These are phyloP conservation scores for Leptographium wingfieldii DNA, from an alignment of 2,329 filamentous ascomycete genomes.

Conservation along the genomic window DNA sequence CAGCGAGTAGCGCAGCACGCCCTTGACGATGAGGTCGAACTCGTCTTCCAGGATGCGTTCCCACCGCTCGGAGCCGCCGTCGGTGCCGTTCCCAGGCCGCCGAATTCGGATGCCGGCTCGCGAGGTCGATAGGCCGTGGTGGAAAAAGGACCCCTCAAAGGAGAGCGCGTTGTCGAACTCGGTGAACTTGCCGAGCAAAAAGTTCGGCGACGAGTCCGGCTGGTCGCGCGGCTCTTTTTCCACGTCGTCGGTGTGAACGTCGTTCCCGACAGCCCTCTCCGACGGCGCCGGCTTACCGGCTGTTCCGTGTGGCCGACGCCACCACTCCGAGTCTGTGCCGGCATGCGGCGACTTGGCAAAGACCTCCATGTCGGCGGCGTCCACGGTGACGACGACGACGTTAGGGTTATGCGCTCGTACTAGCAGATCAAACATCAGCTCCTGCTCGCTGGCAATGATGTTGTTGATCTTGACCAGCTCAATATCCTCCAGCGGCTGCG, in stretches of 20 bases:
- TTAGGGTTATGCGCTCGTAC: slow-evolving; percentile 89
- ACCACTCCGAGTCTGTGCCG: slow-evolving; percentile 53
- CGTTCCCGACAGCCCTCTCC: not conserved
- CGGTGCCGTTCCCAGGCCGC: slow-evolving; percentile 79
- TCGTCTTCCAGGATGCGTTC: slow-evolving; percentile 81
- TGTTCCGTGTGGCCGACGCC: slow-evolving; percentile 26
- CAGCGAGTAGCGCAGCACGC: slow-evolving; percentile 71
- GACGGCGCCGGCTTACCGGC: not conserved
- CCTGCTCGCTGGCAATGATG: slow-evolving; percentile 84
- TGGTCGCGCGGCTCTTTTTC: slow-evolving; percentile 37
- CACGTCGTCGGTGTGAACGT: not conserved
- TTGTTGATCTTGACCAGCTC: slow-evolving; percentile 72
- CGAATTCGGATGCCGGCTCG: slow-evolving; percentile 72
- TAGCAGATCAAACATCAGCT: slow-evolving; percentile 85
- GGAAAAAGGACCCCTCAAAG: slow-evolving; percentile 84
- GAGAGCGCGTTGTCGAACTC: slow-evolving; percentile 77
- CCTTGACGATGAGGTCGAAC: slow-evolving; percentile 86
- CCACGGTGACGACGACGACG: slow-evolving; percentile 74
- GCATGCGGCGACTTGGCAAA: slow-evolving; percentile 91
- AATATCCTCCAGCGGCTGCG: slow-evolving; percentile 72
- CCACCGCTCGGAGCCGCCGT: slow-evolving; percentile 77
- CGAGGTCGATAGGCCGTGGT: slow-evolving; percentile 57
- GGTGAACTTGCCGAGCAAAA: slow-evolving; percentile 81
- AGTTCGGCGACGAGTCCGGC: slow-evolving; percentile 59
- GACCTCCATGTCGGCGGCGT: slow-evolving; percentile 78